phyloP scores from a whole-genome alignment of 2,329 filamentous ascomycete species.

The Alternaria infectoria region DNA sequence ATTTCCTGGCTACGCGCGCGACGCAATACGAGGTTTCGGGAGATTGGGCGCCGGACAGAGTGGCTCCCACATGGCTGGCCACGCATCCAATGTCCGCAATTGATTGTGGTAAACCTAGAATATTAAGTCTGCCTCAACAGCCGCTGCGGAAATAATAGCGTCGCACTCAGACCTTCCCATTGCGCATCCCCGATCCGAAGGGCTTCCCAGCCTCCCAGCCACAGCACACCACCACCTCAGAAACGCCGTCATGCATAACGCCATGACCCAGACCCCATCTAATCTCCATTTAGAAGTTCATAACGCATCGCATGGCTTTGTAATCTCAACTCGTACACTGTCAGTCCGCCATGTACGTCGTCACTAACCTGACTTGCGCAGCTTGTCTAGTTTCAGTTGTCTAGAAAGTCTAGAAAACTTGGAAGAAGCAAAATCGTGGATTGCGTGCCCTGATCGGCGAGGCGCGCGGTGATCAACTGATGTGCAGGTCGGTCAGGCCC shows the following conservation, averaged over 20 bases:
- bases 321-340: not conserved
- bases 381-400: not conserved
- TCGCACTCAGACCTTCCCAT: not conserved
- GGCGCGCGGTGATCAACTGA: not conserved
- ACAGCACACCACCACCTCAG: slow-evolving; percentile 2
- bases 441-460: not conserved
- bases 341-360: not conserved
- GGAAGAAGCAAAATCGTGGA: not conserved
- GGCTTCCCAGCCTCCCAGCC: slow-evolving; percentile 5
- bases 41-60: not conserved
- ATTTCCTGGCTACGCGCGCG: slow-evolving; percentile 8
- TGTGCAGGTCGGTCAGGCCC: slow-evolving; percentile 5
- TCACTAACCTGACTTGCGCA: not conserved
- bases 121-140: not conserved
- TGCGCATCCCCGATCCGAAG: not conserved
- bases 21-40: not conserved
- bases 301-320: not conserved
- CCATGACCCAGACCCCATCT: not conserved
- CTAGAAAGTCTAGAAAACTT: not conserved
- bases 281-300: slow-evolving; percentile 1
- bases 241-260: slow-evolving; percentile 2
- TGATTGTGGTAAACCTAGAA: not conserved
- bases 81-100: not conserved
- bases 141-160: not conserved
- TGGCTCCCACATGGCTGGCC: not conserved